A percentile compares a stretch with the other conserved stretches of the same genome.
Conservation (phyloP, 1,139 yeast species). For the Blastobotrys niveus region DNA sequence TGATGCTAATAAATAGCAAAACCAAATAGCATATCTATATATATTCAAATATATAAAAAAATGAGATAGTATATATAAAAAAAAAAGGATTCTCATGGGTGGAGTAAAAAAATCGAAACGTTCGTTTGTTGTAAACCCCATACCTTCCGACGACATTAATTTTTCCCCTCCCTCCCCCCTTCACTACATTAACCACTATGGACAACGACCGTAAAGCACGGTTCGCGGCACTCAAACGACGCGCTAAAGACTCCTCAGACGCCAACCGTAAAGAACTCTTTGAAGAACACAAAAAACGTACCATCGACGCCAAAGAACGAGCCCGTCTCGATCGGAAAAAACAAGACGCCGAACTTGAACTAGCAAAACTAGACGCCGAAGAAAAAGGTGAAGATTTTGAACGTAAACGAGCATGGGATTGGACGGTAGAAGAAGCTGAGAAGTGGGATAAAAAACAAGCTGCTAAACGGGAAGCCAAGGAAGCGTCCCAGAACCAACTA, state of each 20-base stretch:
- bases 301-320: slow-evolving; percentile 31
- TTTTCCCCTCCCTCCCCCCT: too few species aligned
- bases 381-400: slow-evolving; percentile 41
- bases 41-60: too few species aligned
- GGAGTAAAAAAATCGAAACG: too few species aligned
- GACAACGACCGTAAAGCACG: slow-evolving; percentile 13
- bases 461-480: slow-evolving; percentile 23
- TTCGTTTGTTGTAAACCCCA: too few species aligned
- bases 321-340: slow-evolving; percentile 35
- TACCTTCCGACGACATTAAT: too few species aligned
- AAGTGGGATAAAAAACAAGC: slow-evolving; percentile 51
- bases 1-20: too few species aligned
- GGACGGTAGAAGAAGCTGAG: slow-evolving; percentile 64
- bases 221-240: slow-evolving; percentile 20
- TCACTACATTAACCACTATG: too few species aligned
- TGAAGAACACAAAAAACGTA: slow-evolving; percentile 38
- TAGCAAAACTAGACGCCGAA: slow-evolving; percentile 37
- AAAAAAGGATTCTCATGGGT: too few species aligned
- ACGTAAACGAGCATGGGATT: slow-evolving; percentile 48
- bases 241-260: slow-evolving; percentile 30
- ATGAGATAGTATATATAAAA: too few species aligned
- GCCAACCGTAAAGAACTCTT: slow-evolving; percentile 41
- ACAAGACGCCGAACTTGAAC: slow-evolving; percentile 38
- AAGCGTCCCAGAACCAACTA: slow-evolving; percentile 29
- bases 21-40: too few species aligned